A percentile compares a stretch with the other conserved stretches of the same genome.
Evolutionary conservation across 2,329 filamentous ascomycete species (phyloP).

Genomic region (Aspergillus hortae): DNA sequence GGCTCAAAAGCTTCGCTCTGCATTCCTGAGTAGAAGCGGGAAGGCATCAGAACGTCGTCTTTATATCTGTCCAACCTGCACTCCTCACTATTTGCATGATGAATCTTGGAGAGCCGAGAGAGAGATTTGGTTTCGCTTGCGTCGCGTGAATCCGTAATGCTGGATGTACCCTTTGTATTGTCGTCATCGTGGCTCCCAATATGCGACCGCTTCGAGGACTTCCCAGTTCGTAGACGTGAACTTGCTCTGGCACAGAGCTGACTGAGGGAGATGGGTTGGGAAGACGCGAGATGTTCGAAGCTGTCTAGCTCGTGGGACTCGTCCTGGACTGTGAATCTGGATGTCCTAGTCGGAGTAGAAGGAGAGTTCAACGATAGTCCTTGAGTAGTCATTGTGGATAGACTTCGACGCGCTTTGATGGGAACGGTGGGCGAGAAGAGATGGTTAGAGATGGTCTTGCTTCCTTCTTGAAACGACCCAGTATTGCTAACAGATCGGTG

Average conservation of each 20-base stretch:
- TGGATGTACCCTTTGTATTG: neutral
- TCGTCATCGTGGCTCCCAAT: slow-evolving; percentile 5
- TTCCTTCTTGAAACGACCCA: neutral
- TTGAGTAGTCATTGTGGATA: neutral
- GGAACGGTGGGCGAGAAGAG: neutral
- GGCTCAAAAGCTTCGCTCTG: neutral
- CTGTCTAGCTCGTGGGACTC: slow-evolving; percentile 15
- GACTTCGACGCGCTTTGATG: neutral
- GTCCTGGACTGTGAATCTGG: neutral
- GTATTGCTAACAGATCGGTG: neutral
- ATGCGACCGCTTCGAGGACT: slow-evolving; percentile 14
- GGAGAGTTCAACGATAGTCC: neutral
- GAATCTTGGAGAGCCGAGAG: slow-evolving; percentile 7
- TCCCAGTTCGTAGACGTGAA: slow-evolving; percentile 18
- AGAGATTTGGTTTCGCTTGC: slow-evolving; percentile 5
- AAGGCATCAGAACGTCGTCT: neutral
- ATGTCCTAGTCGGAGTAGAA: neutral
- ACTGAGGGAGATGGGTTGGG: slow-evolving; percentile 21
- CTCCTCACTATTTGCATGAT: slow-evolving; percentile 1
- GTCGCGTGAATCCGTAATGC: slow-evolving; percentile 1
- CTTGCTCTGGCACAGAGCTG: slow-evolving; percentile 15
- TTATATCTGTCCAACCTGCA: neutral
- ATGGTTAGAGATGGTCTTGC: neutral
- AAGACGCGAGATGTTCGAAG: slow-evolving; percentile 20
- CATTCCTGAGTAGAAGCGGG: slow-evolving; percentile 2